Conservation (phyloP, 345 rosid genomes). For the Eucalyptus regnans region DNA sequence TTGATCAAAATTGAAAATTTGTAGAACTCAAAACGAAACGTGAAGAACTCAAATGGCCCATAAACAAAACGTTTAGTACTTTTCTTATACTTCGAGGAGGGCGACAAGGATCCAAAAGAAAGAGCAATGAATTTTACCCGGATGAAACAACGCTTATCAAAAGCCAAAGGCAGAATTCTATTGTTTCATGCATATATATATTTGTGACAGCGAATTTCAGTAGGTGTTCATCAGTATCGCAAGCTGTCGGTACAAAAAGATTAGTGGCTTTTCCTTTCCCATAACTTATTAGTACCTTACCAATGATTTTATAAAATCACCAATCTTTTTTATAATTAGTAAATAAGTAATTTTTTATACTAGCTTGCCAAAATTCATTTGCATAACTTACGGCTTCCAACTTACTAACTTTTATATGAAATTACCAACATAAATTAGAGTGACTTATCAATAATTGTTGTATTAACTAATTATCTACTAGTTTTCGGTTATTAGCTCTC, state of each 20-base stretch:
- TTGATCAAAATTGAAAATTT: too few species aligned
- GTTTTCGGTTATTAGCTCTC: neutral
- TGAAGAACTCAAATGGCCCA: neutral
- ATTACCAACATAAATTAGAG: neutral
- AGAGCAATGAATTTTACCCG: neutral
- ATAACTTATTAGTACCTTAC: neutral
- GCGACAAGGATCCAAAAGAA: neutral
- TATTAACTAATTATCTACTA: neutral
- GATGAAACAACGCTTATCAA: neutral
- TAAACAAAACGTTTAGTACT: neutral
- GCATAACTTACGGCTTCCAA: neutral
- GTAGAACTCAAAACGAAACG: too few species aligned
- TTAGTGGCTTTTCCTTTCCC: neutral
- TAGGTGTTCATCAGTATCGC: neutral
- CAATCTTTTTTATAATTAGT: neutral
- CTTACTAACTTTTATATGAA: too few species aligned
- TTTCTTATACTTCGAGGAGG: neutral
- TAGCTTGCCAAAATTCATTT: neutral
- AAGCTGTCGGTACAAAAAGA: neutral
- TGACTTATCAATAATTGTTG: neutral
- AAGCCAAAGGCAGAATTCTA: neutral
- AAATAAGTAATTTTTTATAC: neutral
- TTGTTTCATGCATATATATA: neutral
- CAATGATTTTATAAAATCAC: neutral
- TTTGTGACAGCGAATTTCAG: neutral